Evolutionary conservation across 2,329 filamentous ascomycete species (phyloP).

Genomic region (Sclerotinia minor): DNA sequence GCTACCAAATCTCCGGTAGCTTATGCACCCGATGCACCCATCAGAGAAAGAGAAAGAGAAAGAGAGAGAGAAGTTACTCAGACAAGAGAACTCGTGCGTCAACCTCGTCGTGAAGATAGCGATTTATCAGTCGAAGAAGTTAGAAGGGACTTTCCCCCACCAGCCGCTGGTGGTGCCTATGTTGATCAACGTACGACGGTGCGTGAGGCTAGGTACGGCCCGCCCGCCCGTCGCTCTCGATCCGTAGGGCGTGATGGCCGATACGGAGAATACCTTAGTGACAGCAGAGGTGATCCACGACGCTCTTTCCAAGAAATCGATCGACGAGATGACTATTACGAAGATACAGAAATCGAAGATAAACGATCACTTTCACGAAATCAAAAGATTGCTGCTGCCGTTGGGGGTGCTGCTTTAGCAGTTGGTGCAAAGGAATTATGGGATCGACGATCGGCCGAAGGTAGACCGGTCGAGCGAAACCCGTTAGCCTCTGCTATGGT

Average conservation of each 20-base stretch:
- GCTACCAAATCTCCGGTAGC: constrained; percentile 31
- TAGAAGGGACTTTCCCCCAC: constrained; percentile 78
- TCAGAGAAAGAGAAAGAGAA: constrained; percentile 18
- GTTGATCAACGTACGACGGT: constrained; percentile 33
- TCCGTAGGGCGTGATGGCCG: constrained; percentile 63
- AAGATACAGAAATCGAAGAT: constrained; percentile 55
- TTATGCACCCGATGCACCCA: constrained; percentile 36
- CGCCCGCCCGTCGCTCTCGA: constrained; percentile 56
- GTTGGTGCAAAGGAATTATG: constrained; percentile 66
- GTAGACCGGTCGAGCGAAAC: constrained; percentile 56
- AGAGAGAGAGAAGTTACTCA: constrained; percentile 37
- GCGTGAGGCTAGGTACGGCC: constrained; percentile 41
- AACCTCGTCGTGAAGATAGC: constrained; percentile 66
- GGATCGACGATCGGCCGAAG: constrained; percentile 57
- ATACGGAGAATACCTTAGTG: constrained; percentile 58
- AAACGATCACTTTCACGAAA: constrained; percentile 60
- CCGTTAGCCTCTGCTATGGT: constrained; percentile 59
- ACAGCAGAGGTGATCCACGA: constrained; percentile 45
- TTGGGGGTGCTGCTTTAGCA: constrained; percentile 63
- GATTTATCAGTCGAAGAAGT: constrained; percentile 78
- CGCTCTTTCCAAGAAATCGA: constrained; percentile 49
- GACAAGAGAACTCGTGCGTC: constrained; percentile 57
- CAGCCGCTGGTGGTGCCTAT: constrained; percentile 33
- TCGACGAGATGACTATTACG: constrained; percentile 51
- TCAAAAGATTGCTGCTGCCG: constrained; percentile 66